phyloP scores from a whole-genome alignment of 2,329 filamentous ascomycete genomes.

The Apiospora marii region DNA sequence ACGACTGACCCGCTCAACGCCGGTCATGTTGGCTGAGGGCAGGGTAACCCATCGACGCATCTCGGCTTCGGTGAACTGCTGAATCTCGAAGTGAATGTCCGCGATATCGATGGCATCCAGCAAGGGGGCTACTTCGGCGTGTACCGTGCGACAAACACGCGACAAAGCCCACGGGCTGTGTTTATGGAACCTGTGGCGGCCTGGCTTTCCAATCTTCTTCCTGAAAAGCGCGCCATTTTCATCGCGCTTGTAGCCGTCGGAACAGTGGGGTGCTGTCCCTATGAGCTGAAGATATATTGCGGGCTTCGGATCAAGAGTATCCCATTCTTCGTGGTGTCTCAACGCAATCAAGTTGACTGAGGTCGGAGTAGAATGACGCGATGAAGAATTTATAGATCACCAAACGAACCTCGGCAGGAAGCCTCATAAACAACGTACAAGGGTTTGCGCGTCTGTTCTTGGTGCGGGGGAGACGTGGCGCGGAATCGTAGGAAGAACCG shows the following conservation, averaged over 20 bases:
- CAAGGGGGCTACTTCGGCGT: background rate
- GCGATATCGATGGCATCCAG: background rate
- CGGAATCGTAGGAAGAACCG: no score
- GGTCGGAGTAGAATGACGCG: background rate
- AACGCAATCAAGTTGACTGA: no score
- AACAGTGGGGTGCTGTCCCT: background rate
- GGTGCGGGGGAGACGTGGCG: background rate
- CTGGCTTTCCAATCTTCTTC: background rate
- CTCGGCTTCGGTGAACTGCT: background rate
- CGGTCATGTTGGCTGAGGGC: background rate
- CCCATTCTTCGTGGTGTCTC: background rate
- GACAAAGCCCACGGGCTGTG: background rate
- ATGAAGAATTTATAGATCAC: background rate
- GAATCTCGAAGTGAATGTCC: background rate
- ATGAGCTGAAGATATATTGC: background rate
- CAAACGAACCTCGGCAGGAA: background rate
- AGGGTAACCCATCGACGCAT: slow-evolving; percentile 3
- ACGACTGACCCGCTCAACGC: background rate
- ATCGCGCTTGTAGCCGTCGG: background rate
- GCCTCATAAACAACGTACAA: background rate
- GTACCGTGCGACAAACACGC: background rate
- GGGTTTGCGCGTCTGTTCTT: background rate
- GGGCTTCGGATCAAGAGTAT: background rate
- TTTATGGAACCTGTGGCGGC: background rate
- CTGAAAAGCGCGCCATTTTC: background rate